Evolutionary conservation across 139 green algal genomes (phyloP).

Genomic region (Chlorella sp.): DNA sequence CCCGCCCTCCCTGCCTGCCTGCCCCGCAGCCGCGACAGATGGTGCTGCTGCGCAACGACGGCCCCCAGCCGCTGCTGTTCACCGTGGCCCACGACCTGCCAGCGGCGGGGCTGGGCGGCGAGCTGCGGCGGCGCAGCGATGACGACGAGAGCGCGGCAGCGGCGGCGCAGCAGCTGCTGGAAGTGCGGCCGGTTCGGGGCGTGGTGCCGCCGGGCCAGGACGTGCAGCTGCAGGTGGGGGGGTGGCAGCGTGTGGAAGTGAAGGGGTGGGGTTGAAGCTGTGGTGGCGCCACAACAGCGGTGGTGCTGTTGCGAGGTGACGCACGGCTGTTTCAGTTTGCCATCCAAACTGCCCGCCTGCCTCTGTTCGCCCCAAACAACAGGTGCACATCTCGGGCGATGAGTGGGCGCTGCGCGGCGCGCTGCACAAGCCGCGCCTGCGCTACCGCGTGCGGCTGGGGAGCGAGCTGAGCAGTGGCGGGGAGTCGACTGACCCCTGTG

Average conservation of each 20-base stretch:
- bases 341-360: background rate
- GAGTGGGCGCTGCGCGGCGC: slow-evolving; percentile 8
- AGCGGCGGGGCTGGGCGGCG: background rate
- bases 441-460: slow-evolving; percentile 7
- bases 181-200: slow-evolving; percentile 32
- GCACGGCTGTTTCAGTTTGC: background rate
- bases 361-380: background rate
- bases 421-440: background rate
- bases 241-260: too few species aligned
- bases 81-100: too few species aligned
- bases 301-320: too few species aligned
- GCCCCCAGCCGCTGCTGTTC: slow-evolving; percentile 20
- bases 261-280: too few species aligned
- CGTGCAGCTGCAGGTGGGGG: background rate
- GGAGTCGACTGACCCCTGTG: background rate
- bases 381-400: slow-evolving; percentile 23
- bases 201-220: slow-evolving; percentile 16
- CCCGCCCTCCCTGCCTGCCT: background rate
- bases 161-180: slow-evolving; percentile 32
- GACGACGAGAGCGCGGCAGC: background rate
- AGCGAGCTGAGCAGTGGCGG: slow-evolving; percentile 12
- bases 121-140: background rate
- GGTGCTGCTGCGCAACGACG: slow-evolving; percentile 45
- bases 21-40: slow-evolving; percentile 20
- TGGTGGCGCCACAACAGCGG: background rate